Base-by-base conservation (phyloP, 2,329 filamentous ascomycete species). In the Gnomoniopsis sp. region DNA sequence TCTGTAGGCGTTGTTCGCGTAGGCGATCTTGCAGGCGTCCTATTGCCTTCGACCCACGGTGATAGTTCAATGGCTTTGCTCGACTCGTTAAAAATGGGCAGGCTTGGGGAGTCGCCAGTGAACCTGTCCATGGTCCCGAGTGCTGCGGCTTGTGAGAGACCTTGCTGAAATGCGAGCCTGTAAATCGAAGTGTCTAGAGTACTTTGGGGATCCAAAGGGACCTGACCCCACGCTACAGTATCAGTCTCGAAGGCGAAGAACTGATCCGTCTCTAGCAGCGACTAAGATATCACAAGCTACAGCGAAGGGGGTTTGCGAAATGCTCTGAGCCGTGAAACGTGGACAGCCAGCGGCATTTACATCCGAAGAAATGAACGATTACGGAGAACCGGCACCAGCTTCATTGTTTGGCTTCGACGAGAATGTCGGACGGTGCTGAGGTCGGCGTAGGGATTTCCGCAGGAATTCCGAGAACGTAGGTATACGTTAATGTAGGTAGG, bases 1-100 rank as follows among this genome's bases (percentile, higher is more conserved):
- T 84, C 79, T 46, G 80, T 77, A 44, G 82, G 84, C 7, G 80
- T 82, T 8, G 79, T 80, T 59, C 81, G 74, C 51, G 67, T 67
- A 53, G 68, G 64, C 15, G 55, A 69, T 43, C 64, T 65, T 6
- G 74, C 69, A 61, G 70, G 70, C 34, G 74, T 69, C 48, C 70
- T 68, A 52, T 74, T 70, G 19, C 63, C 55, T 17, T 70, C 70
- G 21, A 69, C 63, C 61, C 61, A 62, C n/a, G 61, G 55, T 26
- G 58, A 49, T n/a, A 62, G 33, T 17, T 55, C 60, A 53, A 57
- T 55, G 36, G 51, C 15, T 41, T 60, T 61, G 33, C 33, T 54
- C 21, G 59, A 43, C 47, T 62, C 59, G 54, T 63, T 62, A 46
- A 54, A 62, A 44, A 57, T 30, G 54, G 60, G 60, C 49, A 62